These are phyloP conservation scores for Vitellaria paradoxa DNA, from an alignment of 179 eudicot species.

Conservation along the genomic window DNA sequence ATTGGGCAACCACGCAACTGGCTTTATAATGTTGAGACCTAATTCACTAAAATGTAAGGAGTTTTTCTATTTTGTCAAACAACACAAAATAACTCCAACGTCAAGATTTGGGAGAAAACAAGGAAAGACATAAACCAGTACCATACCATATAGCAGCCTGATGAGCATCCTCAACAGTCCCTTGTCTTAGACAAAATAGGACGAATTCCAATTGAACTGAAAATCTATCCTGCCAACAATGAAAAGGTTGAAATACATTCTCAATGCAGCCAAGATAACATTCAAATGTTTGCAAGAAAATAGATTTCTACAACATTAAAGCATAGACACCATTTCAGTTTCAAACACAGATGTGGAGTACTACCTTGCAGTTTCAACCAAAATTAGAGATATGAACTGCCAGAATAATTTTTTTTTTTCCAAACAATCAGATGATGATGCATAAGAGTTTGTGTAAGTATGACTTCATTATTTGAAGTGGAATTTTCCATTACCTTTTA, in stretches of 20 bases:
- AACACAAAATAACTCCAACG: not conserved
- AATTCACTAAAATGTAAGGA: not conserved
- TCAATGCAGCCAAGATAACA: not conserved
- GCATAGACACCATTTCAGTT: not conserved
- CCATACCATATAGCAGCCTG: constrained; percentile 47
- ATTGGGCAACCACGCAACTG: not conserved
- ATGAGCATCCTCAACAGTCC: constrained; percentile 39
- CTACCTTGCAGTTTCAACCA: constrained; percentile 5
- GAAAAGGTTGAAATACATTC: constrained; percentile 10
- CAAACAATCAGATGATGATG: constrained; percentile 4
- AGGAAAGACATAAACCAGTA: constrained; percentile 10
- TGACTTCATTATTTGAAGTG: not conserved
- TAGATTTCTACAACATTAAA: not conserved
- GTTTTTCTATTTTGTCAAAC: not conserved
- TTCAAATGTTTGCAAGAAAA: not conserved
- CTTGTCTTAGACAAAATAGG: constrained; percentile 49
- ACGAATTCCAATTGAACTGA: constrained; percentile 52
- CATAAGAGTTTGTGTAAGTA: not conserved
- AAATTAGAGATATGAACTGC: not conserved
- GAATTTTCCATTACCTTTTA: not conserved
- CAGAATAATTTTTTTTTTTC: not conserved
- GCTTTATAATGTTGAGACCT: not conserved
- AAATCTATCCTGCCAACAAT: constrained; percentile 60
- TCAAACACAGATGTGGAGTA: constrained; percentile 8
- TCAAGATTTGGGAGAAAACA: not conserved